A percentile compares a stretch with the other conserved stretches of the same genome.
Evolutionary conservation across 768 basidiomycete species (phyloP).

Genomic region (Russula lepida): DNA sequence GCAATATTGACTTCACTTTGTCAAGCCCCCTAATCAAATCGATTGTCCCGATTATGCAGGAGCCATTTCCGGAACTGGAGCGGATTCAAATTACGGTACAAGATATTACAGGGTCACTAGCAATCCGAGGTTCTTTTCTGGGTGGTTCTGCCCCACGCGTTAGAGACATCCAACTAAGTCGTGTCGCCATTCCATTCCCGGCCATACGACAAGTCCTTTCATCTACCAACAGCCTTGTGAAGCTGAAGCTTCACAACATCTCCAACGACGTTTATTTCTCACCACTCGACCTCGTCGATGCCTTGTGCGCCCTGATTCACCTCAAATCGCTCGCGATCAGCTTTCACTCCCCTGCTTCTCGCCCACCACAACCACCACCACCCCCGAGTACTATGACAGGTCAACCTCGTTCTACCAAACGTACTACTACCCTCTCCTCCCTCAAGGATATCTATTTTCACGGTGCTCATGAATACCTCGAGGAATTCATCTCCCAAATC

Average conservation of each 20-base stretch:
- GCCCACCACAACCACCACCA: too few species aligned
- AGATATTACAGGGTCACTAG: conserved; percentile 28
- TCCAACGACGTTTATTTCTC: background rate
- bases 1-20: background rate
- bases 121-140: background rate
- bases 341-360: background rate
- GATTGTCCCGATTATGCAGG: conserved; percentile 25
- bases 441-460: background rate
- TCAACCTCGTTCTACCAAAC: too few species aligned
- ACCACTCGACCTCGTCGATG: background rate
- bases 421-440: background rate
- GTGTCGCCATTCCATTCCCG: background rate
- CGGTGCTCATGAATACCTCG: conserved; percentile 2
- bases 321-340: background rate
- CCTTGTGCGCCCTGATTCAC: background rate
- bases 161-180: background rate
- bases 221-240: background rate
- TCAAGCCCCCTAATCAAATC: background rate
- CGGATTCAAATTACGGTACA: conserved; percentile 26
- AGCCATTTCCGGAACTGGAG: conserved; percentile 20
- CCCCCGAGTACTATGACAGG: background rate
- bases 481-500: background rate
- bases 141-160: conserved; percentile 3
- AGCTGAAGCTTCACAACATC: background rate
- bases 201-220: background rate